A percentile compares a stretch with the other conserved stretches of the same genome.
Evolutionary conservation across 179 eudicot species (phyloP).

Genomic region (Beta lomatogona): DNA sequence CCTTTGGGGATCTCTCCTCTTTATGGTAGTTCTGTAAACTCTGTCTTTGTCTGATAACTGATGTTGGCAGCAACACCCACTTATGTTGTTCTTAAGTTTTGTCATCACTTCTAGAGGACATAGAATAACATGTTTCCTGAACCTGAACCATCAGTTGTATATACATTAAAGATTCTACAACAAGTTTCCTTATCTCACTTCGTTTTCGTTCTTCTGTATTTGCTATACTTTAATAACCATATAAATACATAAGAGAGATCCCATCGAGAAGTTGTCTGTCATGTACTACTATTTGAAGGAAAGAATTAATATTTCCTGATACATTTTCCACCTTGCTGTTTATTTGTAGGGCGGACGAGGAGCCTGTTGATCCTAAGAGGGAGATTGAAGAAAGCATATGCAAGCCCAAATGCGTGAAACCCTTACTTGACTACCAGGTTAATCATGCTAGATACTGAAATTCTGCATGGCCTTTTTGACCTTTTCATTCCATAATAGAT

Average conservation of each 20-base stretch:
- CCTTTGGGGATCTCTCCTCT: too few species aligned
- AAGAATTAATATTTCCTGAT: background rate
- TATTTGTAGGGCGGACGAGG: conserved; percentile 59
- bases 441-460: conserved; percentile 11
- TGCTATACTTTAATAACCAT: background rate
- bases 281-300: too few species aligned
- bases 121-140: background rate
- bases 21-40: background rate
- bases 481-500: background rate
- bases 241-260: background rate
- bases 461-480: background rate
- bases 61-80: background rate
- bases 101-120: background rate
- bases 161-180: too few species aligned
- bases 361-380: conserved; percentile 62
- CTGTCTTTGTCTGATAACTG: background rate
- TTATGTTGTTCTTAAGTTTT: background rate
- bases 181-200: background rate
- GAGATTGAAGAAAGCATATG: conserved; percentile 57
- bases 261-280: background rate
- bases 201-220: background rate
- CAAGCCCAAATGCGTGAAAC: conserved; percentile 63
- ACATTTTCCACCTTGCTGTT: background rate
- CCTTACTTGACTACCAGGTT: conserved; percentile 58
- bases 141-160: background rate